A percentile compares a stretch with the other conserved stretches of the same genome.
Evolutionary conservation across 495 filamentous ascomycete genomes (phyloP).

Genomic region (Rostrohypoxylon terebratum): DNA sequence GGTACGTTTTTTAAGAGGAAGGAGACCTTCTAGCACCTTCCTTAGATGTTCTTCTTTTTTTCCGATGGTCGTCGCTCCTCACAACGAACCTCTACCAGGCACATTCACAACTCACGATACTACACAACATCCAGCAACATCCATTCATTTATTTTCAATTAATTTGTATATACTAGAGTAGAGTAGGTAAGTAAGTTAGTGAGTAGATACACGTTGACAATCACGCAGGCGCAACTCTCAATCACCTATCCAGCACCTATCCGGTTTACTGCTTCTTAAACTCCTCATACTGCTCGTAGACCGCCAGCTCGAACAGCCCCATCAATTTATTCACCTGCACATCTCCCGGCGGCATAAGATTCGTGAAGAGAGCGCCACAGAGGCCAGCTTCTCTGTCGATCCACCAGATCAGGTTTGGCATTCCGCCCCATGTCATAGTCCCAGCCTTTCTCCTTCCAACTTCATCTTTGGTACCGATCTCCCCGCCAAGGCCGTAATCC

Average conservation of each 20-base stretch:
- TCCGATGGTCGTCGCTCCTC: background rate
- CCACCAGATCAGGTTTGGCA: constrained; percentile 50
- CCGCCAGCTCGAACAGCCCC: constrained; percentile 47
- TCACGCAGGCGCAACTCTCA: background rate
- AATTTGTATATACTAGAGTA: background rate
- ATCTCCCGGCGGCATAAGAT: constrained; percentile 45
- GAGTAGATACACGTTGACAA: background rate
- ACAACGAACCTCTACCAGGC: background rate
- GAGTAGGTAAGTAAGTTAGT: too few relatives aligned
- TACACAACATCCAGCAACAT: too few relatives aligned
- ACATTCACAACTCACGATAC: too few relatives aligned
- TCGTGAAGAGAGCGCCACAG: constrained; percentile 50
- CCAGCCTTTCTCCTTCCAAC: constrained; percentile 41
- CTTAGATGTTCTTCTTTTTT: too few relatives aligned
- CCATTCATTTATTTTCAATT: background rate
- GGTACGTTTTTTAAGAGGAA: background rate
- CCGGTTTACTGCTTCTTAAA: constrained; percentile 20
- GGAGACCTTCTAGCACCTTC: too few relatives aligned
- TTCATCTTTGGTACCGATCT: constrained; percentile 43
- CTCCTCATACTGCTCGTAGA: constrained; percentile 47
- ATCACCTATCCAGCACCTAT: background rate
- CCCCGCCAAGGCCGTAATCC: constrained; percentile 48
- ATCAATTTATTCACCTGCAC: constrained; percentile 36
- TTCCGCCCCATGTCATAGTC: constrained; percentile 53
- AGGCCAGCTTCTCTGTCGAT: constrained; percentile 51